A percentile compares a stretch with the other conserved stretches of the same genome.
These are phyloP conservation scores for Ustilaginoidea virens DNA, from an alignment of 2,329 filamentous ascomycete species.

Conservation along the genomic window DNA sequence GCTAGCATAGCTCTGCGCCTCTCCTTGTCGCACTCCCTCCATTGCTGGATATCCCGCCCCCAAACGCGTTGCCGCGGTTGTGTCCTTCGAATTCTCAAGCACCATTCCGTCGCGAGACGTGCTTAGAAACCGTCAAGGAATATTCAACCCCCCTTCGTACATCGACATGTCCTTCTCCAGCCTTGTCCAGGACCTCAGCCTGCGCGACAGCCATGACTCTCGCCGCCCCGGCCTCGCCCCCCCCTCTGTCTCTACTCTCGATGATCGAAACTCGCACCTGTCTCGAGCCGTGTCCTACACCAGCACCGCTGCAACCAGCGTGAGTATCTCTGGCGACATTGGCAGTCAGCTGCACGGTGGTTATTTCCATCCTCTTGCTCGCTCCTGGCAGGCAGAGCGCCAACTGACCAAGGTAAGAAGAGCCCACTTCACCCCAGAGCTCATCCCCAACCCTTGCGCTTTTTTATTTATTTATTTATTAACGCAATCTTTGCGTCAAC, in stretches of 20 bases:
- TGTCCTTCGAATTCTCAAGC: no score
- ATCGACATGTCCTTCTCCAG: constrained; percentile 49
- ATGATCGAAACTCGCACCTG: constrained; percentile 44
- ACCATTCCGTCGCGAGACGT: no score
- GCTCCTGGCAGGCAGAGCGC: constrained; percentile 71
- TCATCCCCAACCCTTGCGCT: not conserved
- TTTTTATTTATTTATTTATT: constrained; percentile 2
- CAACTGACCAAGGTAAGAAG: constrained; percentile 62
- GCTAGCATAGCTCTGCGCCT: no score
- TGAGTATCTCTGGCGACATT: constrained; percentile 60
- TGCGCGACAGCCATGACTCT: constrained; percentile 34
- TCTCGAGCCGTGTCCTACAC: constrained; percentile 50
- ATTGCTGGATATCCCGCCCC: no score
- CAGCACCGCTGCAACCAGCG: constrained; percentile 51
- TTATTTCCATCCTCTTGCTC: constrained; percentile 64
- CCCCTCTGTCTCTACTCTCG: constrained; percentile 37
- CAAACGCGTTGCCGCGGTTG: no score
- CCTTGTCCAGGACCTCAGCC: constrained; percentile 47
- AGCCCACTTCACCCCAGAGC: not conserved
- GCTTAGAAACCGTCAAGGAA: no score
- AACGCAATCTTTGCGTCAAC: constrained; percentile 2
- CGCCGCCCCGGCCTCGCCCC: constrained; percentile 28
- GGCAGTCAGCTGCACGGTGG: constrained; percentile 72
- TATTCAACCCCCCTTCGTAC: not conserved
- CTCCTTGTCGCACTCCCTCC: no score